Evolutionary conservation across 2,329 filamentous ascomycete genomes (phyloP).

Genomic region (Scedosporium aurantiacum): DNA sequence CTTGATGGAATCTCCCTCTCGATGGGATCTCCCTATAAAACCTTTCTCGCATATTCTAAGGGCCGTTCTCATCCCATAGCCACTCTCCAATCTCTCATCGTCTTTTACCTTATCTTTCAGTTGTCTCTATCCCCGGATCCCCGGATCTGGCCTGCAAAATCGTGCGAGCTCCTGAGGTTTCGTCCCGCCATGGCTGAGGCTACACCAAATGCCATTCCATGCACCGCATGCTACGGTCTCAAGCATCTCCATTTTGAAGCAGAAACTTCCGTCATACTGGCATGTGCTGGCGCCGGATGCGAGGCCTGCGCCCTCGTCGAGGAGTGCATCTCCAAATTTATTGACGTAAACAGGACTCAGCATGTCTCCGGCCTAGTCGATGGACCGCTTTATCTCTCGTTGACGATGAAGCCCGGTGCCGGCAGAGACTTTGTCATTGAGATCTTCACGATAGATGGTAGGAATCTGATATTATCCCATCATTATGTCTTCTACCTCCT

Average conservation of each 20-base stretch:
- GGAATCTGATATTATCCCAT: background rate
- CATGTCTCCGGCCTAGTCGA: background rate
- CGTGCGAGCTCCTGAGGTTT: too few species aligned
- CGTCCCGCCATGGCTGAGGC: too few species aligned
- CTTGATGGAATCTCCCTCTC: too few species aligned
- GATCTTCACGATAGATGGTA: background rate
- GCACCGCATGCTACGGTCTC: conserved; percentile 1
- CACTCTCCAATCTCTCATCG: too few species aligned
- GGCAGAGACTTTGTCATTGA: background rate
- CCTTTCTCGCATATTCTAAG: too few species aligned
- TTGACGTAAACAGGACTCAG: background rate
- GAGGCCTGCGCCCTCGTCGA: background rate
- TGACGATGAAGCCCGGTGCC: background rate
- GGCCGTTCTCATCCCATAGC: too few species aligned
- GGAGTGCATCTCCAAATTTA: background rate
- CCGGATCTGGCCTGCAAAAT: too few species aligned
- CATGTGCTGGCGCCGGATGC: background rate
- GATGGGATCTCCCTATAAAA: too few species aligned
- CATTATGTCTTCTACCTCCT: background rate
- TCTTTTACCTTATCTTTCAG: too few species aligned
- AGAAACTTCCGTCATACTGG: background rate
- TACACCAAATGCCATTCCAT: background rate
- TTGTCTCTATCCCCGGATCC: too few species aligned
- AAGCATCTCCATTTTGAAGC: background rate
- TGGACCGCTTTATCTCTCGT: background rate